phyloP scores from a whole-genome alignment of 2,329 filamentous ascomycete genomes.

The Epichloe scottii region DNA sequence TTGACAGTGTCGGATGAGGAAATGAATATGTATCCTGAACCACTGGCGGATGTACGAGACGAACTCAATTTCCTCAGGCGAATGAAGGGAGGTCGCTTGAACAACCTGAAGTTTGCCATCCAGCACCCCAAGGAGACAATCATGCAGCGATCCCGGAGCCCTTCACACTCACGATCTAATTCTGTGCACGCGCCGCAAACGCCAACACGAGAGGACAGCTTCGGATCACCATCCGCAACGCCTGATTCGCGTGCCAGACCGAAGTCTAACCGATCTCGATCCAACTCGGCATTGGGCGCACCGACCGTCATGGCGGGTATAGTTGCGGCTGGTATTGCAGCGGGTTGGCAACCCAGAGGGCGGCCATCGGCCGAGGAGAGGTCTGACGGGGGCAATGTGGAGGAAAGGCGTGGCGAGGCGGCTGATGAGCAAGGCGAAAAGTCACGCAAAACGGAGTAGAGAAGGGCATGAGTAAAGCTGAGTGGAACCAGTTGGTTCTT shows the following conservation, averaged over 20 bases:
- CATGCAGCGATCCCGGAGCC: constrained; percentile 47
- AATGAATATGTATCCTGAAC: constrained; percentile 57
- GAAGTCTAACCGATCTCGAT: constrained; percentile 51
- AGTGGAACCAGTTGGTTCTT: constrained; percentile 1
- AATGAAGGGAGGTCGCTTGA: constrained; percentile 70
- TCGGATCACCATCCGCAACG: constrained; percentile 36
- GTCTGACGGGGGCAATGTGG: constrained; percentile 6
- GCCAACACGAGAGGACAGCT: constrained; percentile 45
- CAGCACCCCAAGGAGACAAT: constrained; percentile 62
- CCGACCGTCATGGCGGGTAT: constrained; percentile 76
- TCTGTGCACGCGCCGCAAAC: constrained; percentile 50
- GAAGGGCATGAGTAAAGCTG: background rate
- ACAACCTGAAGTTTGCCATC: constrained; percentile 68
- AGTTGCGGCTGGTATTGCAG: constrained; percentile 62
- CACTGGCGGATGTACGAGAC: constrained; percentile 62
- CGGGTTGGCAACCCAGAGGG: constrained; percentile 63
- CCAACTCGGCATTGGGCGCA: constrained; percentile 60
- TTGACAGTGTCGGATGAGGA: constrained; percentile 55
- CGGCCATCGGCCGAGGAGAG: constrained; percentile 21
- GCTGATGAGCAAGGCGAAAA: constrained; percentile 10
- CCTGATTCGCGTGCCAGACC: constrained; percentile 53
- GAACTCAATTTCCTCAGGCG: constrained; percentile 71
- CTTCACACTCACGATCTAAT: constrained; percentile 51
- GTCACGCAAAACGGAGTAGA: constrained; percentile 15
- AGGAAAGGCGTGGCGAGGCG: constrained; percentile 8